Base-by-base conservation (phyloP, 805 yeast species). In the Cyberlindnera xylosilytica region DNA sequence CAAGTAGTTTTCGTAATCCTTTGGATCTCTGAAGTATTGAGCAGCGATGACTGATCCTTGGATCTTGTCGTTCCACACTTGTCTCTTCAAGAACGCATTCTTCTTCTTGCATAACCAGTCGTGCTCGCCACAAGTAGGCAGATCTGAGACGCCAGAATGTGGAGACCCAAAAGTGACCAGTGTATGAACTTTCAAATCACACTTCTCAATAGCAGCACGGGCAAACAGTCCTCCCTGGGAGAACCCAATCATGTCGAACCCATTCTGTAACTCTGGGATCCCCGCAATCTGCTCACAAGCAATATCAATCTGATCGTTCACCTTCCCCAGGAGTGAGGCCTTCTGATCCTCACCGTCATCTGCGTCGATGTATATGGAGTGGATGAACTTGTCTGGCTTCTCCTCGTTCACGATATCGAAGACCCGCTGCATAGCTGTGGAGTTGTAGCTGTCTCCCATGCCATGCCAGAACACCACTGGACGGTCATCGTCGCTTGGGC, bases 391-490 rank as follows among this genome's bases (percentile, higher is more conserved):
- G 1, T 65, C 74, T 1, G 89, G 88, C 38, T 73, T 58, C 3
- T 63, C 58, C 7, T 66, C 62, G 16, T 64, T 53, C 7, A 84
- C 62, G 2, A 73, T 44, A 0, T 66, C 67, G 5, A 63, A 61
- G 1, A 73, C 75, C n/a, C 68, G 60, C 23, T 62, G 64, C 69
- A 84, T 76, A 0, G 83, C 77, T 1, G 72, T 58, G 0, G 88
- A 78, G 54, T 82, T 74, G 57, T 79, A 85, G 10, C 75, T 71
- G 58, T 86, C 95, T 0, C 95, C 93, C 62, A 87, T 70, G 0
- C 95, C 95, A 54, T 86, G 95, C 95, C 95, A 86, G 31, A 87
- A 56, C 2, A 86, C 87, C 3, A 86, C 71, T 0, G 87, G 83
- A 18, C 50, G 41, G 19, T 46, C 47, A 18, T 47, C 51, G 1